Evolutionary conservation across 2,329 filamentous ascomycete genomes (phyloP).

Genomic region (Fusarium longipes): DNA sequence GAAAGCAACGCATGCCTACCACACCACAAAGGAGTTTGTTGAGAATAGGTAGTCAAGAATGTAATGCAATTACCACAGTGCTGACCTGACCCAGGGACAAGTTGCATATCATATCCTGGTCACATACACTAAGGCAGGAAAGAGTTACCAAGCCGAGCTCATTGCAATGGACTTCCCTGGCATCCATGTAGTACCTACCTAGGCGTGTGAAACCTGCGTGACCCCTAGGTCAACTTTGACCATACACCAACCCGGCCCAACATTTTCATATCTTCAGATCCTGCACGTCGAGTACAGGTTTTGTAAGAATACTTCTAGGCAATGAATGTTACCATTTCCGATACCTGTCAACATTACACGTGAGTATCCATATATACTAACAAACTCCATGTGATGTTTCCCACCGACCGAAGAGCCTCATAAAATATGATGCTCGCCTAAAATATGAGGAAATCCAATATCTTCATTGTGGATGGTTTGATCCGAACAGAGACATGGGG

Average conservation of each 20-base stretch:
- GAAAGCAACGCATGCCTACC: neutral
- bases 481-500: slow-evolving; percentile 8
- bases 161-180: neutral
- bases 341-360: neutral
- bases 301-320: neutral
- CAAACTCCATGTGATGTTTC: neutral
- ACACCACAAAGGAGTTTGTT: neutral
- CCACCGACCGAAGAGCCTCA: slow-evolving; percentile 11
- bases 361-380: neutral
- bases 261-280: slow-evolving; percentile 2
- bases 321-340: neutral
- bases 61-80: neutral
- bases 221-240: neutral
- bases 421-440: neutral
- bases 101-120: neutral
- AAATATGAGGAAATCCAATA: neutral
- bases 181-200: neutral
- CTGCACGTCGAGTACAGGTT: neutral
- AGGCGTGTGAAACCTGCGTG: neutral
- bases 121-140: neutral
- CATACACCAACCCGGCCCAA: slow-evolving; percentile 16
- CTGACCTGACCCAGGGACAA: neutral
- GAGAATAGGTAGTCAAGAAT: neutral
- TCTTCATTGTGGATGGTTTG: neutral
- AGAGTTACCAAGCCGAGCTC: neutral